Evolutionary conservation across 2,329 filamentous ascomycete genomes (phyloP).

Genomic region (Ophiocordyceps robertsii): DNA sequence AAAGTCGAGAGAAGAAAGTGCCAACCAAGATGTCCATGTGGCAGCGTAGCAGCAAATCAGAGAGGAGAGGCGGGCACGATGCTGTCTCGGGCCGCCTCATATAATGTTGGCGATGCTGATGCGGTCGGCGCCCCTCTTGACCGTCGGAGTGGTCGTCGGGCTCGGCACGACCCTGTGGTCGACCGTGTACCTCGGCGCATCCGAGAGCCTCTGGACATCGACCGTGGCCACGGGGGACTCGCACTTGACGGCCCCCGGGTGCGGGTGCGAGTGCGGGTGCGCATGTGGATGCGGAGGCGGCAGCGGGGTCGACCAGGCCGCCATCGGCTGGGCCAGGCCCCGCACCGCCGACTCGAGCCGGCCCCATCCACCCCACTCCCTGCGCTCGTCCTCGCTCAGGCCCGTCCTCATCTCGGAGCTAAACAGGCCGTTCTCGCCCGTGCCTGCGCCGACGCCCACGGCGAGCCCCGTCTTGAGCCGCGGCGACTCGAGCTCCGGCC

Average conservation of each 20-base stretch:
- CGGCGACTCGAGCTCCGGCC: slow-evolving; percentile 35
- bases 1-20: too few relatives aligned
- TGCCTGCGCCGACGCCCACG: slow-evolving; percentile 6
- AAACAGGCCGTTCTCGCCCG: slow-evolving; percentile 23
- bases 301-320: slow-evolving; percentile 15
- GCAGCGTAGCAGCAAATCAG: not conserved
- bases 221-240: slow-evolving; percentile 15
- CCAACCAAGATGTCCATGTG: too few relatives aligned
- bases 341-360: slow-evolving; percentile 43
- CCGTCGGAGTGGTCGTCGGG: slow-evolving; percentile 13
- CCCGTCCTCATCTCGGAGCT: slow-evolving; percentile 35
- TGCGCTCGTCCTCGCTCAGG: slow-evolving; percentile 40
- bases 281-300: slow-evolving; percentile 16
- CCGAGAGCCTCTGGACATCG: slow-evolving; percentile 14
- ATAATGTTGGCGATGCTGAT: slow-evolving; percentile 26
- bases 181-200: slow-evolving; percentile 15
- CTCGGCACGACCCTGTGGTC: slow-evolving; percentile 14
- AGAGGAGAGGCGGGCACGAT: too few relatives aligned
- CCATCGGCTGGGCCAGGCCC: slow-evolving; percentile 14
- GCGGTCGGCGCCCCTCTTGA: slow-evolving; percentile 15
- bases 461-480: slow-evolving; percentile 7
- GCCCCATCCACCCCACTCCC: slow-evolving; percentile 73
- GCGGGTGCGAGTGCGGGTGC: slow-evolving; percentile 13
- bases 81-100: slow-evolving; percentile 7
- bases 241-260: slow-evolving; percentile 21